These are phyloP conservation scores for Kuraishia capsulata DNA, from an alignment of 805 yeast species.

Conservation along the genomic window DNA sequence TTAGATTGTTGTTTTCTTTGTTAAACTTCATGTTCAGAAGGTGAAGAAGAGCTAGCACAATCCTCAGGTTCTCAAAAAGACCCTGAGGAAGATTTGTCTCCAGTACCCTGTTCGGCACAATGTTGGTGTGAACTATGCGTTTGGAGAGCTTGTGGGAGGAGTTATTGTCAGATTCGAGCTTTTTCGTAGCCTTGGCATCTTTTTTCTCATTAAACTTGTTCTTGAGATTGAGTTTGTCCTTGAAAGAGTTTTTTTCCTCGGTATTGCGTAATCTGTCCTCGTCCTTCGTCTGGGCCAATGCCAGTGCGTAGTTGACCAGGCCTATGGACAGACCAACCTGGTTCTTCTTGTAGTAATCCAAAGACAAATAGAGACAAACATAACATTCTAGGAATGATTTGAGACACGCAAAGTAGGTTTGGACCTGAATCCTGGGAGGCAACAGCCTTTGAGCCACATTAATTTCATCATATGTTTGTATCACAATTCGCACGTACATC, in stretches of 20 bases:
- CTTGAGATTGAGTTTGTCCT: conserved; percentile 13
- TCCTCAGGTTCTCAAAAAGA: not conserved
- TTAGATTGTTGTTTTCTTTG: conserved; percentile 5
- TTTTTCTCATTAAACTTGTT: not conserved
- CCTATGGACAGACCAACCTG: conserved; percentile 17
- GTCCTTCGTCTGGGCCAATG: conserved; percentile 10
- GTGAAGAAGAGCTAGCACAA: not conserved
- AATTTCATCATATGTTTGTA: not conserved
- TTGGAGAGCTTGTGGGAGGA: conserved; percentile 1
- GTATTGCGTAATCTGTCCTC: too few species aligned
- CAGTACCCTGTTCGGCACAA: not conserved
- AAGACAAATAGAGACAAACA: conserved; percentile 14
- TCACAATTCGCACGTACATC: conserved; percentile 1
- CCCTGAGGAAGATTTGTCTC: conserved; percentile 1
- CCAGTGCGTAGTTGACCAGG: conserved; percentile 14
- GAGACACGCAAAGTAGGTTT: not conserved
- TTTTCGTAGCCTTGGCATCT: conserved; percentile 1
- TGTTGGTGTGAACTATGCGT: not conserved
- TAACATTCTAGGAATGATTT: not conserved
- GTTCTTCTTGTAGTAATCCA: conserved; percentile 15
- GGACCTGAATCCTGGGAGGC: not conserved
- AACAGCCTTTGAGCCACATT: not conserved
- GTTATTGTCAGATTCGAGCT: not conserved
- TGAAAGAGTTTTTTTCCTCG: conserved; percentile 12
- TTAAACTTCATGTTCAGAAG: conserved; percentile 2